Base-by-base conservation (phyloP, 2,329 filamentous ascomycete genomes). In the Penicillium sp. region DNA sequence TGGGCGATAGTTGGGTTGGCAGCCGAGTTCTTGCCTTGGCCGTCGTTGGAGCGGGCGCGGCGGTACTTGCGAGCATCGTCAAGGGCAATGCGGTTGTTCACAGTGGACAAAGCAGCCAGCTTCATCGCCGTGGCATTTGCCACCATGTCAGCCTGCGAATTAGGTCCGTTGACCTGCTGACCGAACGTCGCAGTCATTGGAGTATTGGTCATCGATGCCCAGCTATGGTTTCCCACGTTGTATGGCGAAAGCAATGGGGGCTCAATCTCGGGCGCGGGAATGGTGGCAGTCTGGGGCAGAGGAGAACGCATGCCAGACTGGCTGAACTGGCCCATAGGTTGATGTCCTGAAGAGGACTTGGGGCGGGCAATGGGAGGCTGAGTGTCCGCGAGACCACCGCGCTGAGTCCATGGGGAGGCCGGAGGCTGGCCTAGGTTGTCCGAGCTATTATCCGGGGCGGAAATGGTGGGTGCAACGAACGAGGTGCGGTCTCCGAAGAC, bases 41-140 rank as follows among this genome's bases (percentile, higher is more conserved):
- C 89, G 70, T 97, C 94, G 68, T 92, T 93, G 50, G 95, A 97
- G 60, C 93, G 87, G 65, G 92, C 87, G 60, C 94, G 90, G 64
- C 95, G 91, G 77, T 95, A 98, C 79, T 98, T 98, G 71, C 93
- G 91, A 62, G 96, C 94, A 75, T 99, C 95, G 70, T 99, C 95
- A 59, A 99, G 83, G 54, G 95, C 93, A 70, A 99, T 96, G 43
- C 95, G 90, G 76, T 98, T 99, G 81, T 98, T 99, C 51, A 99
- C 95, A 2, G 95, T 99, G 5, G 94, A 98, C 47, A 99, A 82
- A 18, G 95, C 95, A 47, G 95, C 95, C 53, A 99, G 85, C 77
- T 99, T 99, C 95, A 99, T 99, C 22, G 95, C 95, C 16, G 95
- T 98, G 27, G 95, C 95, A 73, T 98, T 99, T 59, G 95, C 95